Conservation (phyloP, 116 monocot genomes). For the Zostera marina region DNA sequence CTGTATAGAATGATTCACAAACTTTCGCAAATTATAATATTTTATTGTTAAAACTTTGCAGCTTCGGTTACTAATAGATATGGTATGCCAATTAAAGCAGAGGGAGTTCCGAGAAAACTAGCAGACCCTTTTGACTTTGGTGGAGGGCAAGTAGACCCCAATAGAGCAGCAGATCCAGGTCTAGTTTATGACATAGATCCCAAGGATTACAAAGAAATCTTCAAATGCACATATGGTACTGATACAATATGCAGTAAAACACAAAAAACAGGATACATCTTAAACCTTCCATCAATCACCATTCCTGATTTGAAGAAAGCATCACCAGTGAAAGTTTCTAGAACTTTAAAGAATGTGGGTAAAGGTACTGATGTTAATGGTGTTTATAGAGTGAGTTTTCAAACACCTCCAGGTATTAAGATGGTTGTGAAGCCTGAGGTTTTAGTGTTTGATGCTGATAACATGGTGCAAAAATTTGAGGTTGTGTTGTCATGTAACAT, state of each 20-base stretch:
- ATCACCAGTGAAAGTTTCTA: neutral
- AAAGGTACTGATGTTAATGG: neutral
- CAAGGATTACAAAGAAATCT: slow-evolving; percentile 34
- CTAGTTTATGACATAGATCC: slow-evolving; percentile 54
- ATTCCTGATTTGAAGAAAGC: slow-evolving; percentile 30
- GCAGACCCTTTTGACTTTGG: slow-evolving; percentile 65
- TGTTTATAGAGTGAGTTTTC: slow-evolving; percentile 18
- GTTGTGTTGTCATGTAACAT: slow-evolving; percentile 18
- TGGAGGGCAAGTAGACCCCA: slow-evolving; percentile 52
- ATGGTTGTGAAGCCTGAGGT: slow-evolving; percentile 30
- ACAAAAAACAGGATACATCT: slow-evolving; percentile 7
- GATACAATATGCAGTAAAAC: slow-evolving; percentile 11
- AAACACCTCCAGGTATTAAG: slow-evolving; percentile 28
- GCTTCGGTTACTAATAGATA: slow-evolving; percentile 18
- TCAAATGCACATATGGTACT: slow-evolving; percentile 7
- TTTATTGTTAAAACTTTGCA: neutral
- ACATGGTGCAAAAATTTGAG: slow-evolving; percentile 13
- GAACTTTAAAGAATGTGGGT: slow-evolving; percentile 59
- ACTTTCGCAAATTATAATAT: neutral
- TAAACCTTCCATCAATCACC: slow-evolving; percentile 57
- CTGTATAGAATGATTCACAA: too few relatives aligned
- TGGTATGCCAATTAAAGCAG: slow-evolving; percentile 33
- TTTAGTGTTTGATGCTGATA: slow-evolving; percentile 18
- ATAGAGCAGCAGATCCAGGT: slow-evolving; percentile 51
- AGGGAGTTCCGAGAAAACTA: slow-evolving; percentile 36